Base-by-base conservation (phyloP, 805 yeast genomes). In the Jamesozyma gamospora region DNA sequence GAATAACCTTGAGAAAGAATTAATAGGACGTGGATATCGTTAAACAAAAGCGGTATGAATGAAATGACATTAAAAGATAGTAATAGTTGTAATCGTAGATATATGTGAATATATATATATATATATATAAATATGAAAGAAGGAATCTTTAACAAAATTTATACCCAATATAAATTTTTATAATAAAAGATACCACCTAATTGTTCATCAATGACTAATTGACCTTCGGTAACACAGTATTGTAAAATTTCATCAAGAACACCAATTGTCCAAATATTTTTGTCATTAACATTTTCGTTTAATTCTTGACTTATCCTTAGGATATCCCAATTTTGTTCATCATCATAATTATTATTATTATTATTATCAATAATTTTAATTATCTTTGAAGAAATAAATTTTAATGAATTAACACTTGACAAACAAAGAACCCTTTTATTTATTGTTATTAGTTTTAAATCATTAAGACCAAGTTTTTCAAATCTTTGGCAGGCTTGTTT, bases 1-100 rank as follows among this genome's bases (percentile, higher is more conserved):
- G 98, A 81, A 77, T 35, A 73, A 74, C 29, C 62, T 90, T 36
- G 97, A 92, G 51, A 77, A 71, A 55, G 74, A 78, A 48, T 72
- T 92, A 71, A 58, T 76, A 6, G 64, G 75, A 14, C 73, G 75
- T 53, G 95, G 96, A 2, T 77, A 71, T 63, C 56, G 44, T 37
- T 55, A 42, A 24, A 44, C n/a, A n/a, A n/a, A n/a, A n/a, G n/a
- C n/a, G n/a, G 24, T 6, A 6, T 21, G 5, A 21, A 8, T 21
- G 8, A 21, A 21, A 21, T 5, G 8, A 21, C 24, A 21, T 6
- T 21, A 21, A 21, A 21, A 21, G 8, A n/a, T n/a, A n/a, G n/a
- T n/a, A n/a, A n/a, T n/a, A n/a, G n/a, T n/a, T n/a, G n/a, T n/a
- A n/a, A n/a, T n/a, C n/a, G n/a, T n/a, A n/a, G n/a, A n/a, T n/a